Conservation (phyloP, 371 early-diverging fungal genomes). For the Choanephora cucurbitarum region DNA sequence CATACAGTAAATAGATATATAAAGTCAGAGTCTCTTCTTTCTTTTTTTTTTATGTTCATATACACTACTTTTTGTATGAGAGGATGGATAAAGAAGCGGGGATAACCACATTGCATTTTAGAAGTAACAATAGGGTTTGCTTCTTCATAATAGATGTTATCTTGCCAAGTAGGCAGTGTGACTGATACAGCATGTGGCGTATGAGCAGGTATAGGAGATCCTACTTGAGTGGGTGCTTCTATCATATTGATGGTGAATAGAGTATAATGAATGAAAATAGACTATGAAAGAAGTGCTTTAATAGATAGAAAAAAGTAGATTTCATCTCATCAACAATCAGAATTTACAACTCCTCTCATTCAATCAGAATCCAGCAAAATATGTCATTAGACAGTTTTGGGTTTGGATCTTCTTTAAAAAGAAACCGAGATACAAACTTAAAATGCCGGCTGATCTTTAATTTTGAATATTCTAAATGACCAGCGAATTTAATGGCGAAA, state of each 20-base stretch:
- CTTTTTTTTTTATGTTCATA: too few relatives aligned
- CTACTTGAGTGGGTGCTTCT: slow-evolving; percentile 53
- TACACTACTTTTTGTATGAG: slow-evolving; percentile 66
- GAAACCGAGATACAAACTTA: too few relatives aligned
- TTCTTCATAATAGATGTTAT: slow-evolving; percentile 92
- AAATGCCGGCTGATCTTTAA: background rate
- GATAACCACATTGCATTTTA: slow-evolving; percentile 88
- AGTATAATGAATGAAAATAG: slow-evolving; percentile 5
- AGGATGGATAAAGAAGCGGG: slow-evolving; percentile 87
- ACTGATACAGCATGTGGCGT: slow-evolving; percentile 91
- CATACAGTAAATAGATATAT: too few relatives aligned
- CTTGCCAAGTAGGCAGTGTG: slow-evolving; percentile 88
- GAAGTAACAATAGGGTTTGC: slow-evolving; percentile 71
- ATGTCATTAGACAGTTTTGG: background rate
- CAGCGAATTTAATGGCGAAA: too few relatives aligned
- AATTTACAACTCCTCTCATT: slow-evolving; percentile 7
- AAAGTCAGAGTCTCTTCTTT: too few relatives aligned
- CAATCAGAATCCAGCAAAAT: slow-evolving; percentile 5
- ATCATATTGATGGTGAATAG: background rate
- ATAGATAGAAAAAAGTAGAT: background rate
- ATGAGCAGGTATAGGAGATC: slow-evolving; percentile 71
- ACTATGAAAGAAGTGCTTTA: slow-evolving; percentile 2
- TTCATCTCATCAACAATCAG: slow-evolving; percentile 14
- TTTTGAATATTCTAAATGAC: too few relatives aligned
- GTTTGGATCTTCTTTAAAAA: too few relatives aligned